Percentiles rank a stretch among this genome's conserved stretches.
These are phyloP conservation scores for Metarhizium rileyi DNA, from an alignment of 2,329 filamentous ascomycete genomes.

Conservation along the genomic window DNA sequence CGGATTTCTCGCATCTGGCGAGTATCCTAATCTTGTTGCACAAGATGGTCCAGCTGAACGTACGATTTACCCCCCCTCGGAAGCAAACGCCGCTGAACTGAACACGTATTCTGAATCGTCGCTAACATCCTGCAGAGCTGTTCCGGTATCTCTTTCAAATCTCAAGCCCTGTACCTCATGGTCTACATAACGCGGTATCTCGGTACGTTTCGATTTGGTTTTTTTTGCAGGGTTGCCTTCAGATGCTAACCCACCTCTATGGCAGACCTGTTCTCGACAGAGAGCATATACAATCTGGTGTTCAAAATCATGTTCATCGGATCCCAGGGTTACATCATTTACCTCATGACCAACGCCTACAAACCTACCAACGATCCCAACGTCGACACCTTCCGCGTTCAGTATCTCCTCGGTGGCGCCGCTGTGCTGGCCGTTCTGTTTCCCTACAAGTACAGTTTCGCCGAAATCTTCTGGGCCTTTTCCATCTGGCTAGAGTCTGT, in stretches of 20 bases:
- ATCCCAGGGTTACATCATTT: constrained; percentile 87
- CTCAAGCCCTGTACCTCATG: constrained; percentile 85
- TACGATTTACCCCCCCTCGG: constrained; percentile 33
- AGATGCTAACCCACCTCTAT: neutral
- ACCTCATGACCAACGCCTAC: constrained; percentile 96
- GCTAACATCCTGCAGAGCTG: constrained; percentile 59
- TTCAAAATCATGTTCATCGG: constrained; percentile 95
- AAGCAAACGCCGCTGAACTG: constrained; percentile 2
- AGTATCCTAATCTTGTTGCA: constrained; percentile 92
- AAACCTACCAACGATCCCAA: constrained; percentile 96
- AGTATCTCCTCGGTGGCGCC: constrained; percentile 81
- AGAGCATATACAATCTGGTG: constrained; percentile 80
- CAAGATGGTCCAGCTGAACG: constrained; percentile 91
- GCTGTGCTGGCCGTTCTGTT: constrained; percentile 71
- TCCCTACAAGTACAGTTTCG: constrained; percentile 71
- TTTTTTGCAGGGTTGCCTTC: neutral
- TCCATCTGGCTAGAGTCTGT: constrained; percentile 97
- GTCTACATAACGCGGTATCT: constrained; percentile 94
- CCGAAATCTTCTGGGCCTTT: constrained; percentile 93
- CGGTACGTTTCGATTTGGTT: constrained; percentile 37
- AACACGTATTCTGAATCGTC: neutral
- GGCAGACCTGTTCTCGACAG: constrained; percentile 74
- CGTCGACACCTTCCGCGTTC: constrained; percentile 92
- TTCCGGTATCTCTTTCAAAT: constrained; percentile 97
- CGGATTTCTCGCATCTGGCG: constrained; percentile 88